These are phyloP conservation scores for Oryza meridionalis DNA, from an alignment of 176 grass and related monocot genomes.

Conservation along the genomic window DNA sequence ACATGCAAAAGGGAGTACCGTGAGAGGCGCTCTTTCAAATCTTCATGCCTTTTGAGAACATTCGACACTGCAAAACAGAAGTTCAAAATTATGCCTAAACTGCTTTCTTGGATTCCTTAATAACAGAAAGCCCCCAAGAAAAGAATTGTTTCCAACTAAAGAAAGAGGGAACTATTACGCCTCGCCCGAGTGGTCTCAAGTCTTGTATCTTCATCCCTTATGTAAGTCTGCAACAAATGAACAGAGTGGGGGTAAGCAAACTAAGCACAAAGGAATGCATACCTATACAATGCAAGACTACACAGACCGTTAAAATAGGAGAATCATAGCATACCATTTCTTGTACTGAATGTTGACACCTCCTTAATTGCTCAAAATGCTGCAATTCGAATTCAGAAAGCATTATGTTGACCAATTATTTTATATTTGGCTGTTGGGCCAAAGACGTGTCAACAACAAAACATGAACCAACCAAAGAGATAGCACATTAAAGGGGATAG, in stretches of 20 bases:
- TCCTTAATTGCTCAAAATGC: constrained; percentile 56
- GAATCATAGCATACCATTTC: constrained; percentile 42
- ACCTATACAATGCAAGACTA: background rate
- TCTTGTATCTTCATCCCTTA: constrained; percentile 63
- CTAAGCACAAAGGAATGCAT: background rate
- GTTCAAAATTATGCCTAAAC: background rate
- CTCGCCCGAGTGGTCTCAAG: constrained; percentile 64
- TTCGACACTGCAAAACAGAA: constrained; percentile 58
- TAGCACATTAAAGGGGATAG: background rate
- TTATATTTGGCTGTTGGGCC: background rate
- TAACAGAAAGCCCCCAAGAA: constrained; percentile 1
- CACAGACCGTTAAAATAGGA: background rate
- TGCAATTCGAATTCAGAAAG: constrained; percentile 41
- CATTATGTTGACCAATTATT: background rate
- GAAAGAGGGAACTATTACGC: constrained; percentile 37
- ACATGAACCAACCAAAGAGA: background rate
- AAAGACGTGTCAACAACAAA: background rate
- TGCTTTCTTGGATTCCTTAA: constrained; percentile 30
- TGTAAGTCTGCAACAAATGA: constrained; percentile 51
- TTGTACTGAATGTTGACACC: constrained; percentile 45
- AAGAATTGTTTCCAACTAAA: constrained; percentile 9
- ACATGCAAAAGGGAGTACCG: constrained; percentile 45
- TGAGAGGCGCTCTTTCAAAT: constrained; percentile 71
- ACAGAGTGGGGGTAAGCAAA: background rate
- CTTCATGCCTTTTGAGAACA: constrained; percentile 72